Evolutionary conservation across 1,284 basidiomycete species (phyloP).

Genomic region (Apiotrichum domesticum): DNA sequence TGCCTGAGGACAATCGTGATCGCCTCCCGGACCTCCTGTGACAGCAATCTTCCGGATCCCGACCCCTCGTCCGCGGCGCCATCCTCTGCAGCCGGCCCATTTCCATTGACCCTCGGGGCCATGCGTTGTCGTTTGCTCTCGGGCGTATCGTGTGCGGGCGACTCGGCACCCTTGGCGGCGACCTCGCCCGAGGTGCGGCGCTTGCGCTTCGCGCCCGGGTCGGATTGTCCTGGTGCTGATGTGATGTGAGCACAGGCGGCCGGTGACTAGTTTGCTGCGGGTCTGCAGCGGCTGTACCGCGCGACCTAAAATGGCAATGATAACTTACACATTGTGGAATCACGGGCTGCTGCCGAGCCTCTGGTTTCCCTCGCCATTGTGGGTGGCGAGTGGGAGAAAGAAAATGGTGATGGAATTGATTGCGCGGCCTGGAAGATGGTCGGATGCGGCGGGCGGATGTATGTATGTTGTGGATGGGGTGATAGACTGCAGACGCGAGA

Average conservation of each 20-base stretch:
- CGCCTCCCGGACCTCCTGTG: constrained; percentile 28
- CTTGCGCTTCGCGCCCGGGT: constrained; percentile 21
- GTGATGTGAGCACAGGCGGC: background rate
- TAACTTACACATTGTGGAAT: background rate
- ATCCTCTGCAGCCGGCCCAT: background rate
- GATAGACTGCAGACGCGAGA: too few relatives aligned
- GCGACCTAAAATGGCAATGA: too few relatives aligned
- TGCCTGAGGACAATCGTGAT: constrained; percentile 29
- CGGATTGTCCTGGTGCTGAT: background rate
- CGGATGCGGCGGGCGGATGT: background rate
- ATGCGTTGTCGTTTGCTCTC: constrained; percentile 12
- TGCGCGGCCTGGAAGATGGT: background rate
- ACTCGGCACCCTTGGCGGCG: background rate
- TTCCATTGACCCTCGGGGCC: background rate
- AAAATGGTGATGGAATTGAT: too few relatives aligned
- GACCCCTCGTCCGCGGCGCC: background rate
- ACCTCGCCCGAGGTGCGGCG: constrained; percentile 9
- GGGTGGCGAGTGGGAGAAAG: too few relatives aligned
- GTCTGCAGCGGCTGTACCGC: too few relatives aligned
- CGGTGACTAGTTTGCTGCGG: too few relatives aligned
- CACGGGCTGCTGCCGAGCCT: background rate
- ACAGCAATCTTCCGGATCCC: constrained; percentile 14
- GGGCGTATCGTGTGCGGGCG: constrained; percentile 2
- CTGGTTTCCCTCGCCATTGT: constrained; percentile 17
- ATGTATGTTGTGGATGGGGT: background rate